Percentiles rank a stretch among this genome's conserved stretches.
Conservation (phyloP, 352 stramenopile species). For the Pythium sp. region DNA sequence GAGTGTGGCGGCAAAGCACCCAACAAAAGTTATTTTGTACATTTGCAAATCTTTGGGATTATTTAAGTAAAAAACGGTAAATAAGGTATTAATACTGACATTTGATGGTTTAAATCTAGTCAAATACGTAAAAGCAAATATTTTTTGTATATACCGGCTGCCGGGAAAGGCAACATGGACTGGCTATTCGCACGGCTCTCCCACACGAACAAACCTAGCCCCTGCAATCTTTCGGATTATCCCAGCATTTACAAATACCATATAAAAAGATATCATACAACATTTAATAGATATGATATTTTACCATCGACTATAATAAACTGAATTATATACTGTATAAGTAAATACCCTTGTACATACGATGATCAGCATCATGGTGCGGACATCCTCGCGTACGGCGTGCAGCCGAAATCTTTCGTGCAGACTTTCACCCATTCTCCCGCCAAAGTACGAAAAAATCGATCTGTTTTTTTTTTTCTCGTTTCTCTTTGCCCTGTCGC, state of each 20-base stretch:
- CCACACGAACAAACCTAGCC: neutral
- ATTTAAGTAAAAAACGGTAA: too few relatives aligned
- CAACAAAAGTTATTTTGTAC: too few relatives aligned
- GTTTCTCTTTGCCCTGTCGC: neutral
- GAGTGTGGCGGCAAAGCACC: too few relatives aligned
- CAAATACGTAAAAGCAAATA: too few relatives aligned
- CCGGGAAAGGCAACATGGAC: neutral
- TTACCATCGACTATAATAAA: neutral
- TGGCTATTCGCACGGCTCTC: neutral
- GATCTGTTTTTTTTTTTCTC: neutral
- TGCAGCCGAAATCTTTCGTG: conserved; percentile 2
- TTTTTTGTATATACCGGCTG: neutral
- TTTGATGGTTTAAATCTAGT: too few relatives aligned
- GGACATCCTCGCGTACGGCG: neutral
- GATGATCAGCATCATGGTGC: neutral
- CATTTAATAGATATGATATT: neutral
- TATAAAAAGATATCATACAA: neutral
- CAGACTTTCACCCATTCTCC: conserved; percentile 1
- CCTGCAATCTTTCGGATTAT: neutral
- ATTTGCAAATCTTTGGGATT: too few relatives aligned
- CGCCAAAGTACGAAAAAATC: neutral
- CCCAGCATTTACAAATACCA: neutral
- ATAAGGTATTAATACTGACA: too few relatives aligned
- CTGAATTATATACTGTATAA: neutral
- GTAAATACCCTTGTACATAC: neutral